These are phyloP conservation scores for Fraxinus greggii DNA, from an alignment of 305 asterid genomes.

Conservation along the genomic window DNA sequence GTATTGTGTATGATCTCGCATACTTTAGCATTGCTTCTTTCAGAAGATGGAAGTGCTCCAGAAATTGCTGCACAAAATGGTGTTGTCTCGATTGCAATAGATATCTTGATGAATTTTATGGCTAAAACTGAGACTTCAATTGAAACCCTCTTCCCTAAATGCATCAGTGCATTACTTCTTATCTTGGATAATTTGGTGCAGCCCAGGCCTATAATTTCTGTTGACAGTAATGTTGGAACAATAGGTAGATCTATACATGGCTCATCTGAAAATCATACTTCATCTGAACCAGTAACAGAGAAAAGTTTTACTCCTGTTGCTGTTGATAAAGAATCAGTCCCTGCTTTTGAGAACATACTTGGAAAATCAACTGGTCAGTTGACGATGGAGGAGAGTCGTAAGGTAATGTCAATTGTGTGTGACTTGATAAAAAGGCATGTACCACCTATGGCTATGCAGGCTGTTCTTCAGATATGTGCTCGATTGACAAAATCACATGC, in stretches of 20 bases:
- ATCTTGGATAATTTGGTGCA: slow-evolving; percentile 90
- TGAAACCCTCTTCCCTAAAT: slow-evolving; percentile 68
- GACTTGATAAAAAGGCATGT: slow-evolving; percentile 81
- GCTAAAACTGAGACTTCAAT: slow-evolving; percentile 52
- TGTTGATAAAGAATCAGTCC: slow-evolving; percentile 50
- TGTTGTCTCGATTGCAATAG: slow-evolving; percentile 59
- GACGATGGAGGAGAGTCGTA: slow-evolving; percentile 75
- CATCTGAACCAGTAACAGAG: slow-evolving; percentile 51
- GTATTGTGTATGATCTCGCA: slow-evolving; percentile 78
- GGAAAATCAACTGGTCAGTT: slow-evolving; percentile 90
- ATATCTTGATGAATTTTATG: slow-evolving; percentile 68
- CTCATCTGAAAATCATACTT: slow-evolving; percentile 47
- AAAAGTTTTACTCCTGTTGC: slow-evolving; percentile 36
- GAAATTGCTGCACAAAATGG: slow-evolving; percentile 72
- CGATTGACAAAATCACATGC: slow-evolving; percentile 88
- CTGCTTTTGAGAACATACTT: slow-evolving; percentile 63
- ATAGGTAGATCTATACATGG: slow-evolving; percentile 45
- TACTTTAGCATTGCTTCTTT: slow-evolving; percentile 81
- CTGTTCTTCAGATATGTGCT: slow-evolving; percentile 90
- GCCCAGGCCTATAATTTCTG: slow-evolving; percentile 59
- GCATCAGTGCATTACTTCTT: slow-evolving; percentile 83
- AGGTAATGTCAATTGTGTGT: slow-evolving; percentile 69
- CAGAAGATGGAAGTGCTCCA: slow-evolving; percentile 77
- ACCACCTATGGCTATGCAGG: slow-evolving; percentile 92
- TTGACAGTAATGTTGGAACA: slow-evolving; percentile 53